These are phyloP conservation scores for Fusarium kyushuense DNA, from an alignment of 2,329 filamentous ascomycete genomes.

Conservation along the genomic window DNA sequence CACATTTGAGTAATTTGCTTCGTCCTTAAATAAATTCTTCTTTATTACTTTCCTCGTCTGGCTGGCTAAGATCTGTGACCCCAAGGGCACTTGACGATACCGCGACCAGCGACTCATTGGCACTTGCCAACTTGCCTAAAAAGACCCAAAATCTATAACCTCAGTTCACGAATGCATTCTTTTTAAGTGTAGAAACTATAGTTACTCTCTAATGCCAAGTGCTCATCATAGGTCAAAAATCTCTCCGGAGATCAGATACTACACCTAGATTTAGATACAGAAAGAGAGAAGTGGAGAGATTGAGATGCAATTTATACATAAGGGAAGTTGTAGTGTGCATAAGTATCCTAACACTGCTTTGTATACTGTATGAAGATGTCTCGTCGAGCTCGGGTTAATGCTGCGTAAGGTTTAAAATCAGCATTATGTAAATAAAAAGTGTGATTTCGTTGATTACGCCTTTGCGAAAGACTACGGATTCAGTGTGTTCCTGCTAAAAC, in stretches of 20 bases:
- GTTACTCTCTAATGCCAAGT: not conserved
- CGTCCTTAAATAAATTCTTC: too few relatives aligned
- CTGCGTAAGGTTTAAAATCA: not conserved
- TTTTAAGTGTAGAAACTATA: not conserved
- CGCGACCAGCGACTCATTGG: not conserved
- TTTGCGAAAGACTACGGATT: too few relatives aligned
- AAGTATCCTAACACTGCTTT: too few relatives aligned
- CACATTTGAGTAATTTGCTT: too few relatives aligned
- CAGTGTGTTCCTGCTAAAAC: too few relatives aligned
- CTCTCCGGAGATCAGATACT: fast-evolving
- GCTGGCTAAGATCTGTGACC: too few relatives aligned
- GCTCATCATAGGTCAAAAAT: not conserved
- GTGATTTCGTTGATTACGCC: not conserved
- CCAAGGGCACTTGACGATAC: too few relatives aligned
- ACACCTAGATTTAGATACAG: not conserved
- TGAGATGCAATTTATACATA: not conserved
- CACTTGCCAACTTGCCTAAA: not conserved
- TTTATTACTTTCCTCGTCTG: too few relatives aligned
- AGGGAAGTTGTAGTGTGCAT: not conserved
- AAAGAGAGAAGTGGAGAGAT: not conserved
- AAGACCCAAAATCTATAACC: not conserved
- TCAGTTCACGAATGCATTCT: not conserved
- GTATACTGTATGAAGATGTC: not conserved
- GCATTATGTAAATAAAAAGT: not conserved
- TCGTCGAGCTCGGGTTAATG: not conserved